Percentiles rank a stretch among this genome's conserved stretches.
Evolutionary conservation across 306 rosid species (phyloP).

Genomic region (Castanospermum australe): DNA sequence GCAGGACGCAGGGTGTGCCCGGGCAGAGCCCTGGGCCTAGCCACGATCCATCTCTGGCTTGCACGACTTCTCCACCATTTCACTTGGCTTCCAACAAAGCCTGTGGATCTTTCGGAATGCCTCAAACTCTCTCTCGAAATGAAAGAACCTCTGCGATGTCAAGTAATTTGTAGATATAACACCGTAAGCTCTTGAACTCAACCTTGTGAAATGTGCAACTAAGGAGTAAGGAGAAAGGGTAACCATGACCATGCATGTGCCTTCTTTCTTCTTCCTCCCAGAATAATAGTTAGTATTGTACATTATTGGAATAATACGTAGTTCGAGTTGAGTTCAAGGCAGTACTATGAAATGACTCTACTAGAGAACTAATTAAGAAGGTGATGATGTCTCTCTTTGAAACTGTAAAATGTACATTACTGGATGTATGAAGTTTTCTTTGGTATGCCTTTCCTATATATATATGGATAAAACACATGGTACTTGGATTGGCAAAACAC

Average conservation of each 20-base stretch:
- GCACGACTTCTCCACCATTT: slow-evolving; percentile 58
- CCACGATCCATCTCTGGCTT: slow-evolving; percentile 72
- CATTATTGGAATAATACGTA: background rate
- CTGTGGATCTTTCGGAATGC: slow-evolving; percentile 60
- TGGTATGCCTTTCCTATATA: background rate
- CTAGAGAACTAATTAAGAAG: background rate
- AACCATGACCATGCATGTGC: background rate
- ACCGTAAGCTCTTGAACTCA: background rate
- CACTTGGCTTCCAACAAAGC: slow-evolving; percentile 48
- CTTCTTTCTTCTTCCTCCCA: background rate
- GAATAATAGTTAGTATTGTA: no score
- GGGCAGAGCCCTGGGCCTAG: slow-evolving; percentile 55
- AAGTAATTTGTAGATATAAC: slow-evolving; percentile 18
- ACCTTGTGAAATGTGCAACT: background rate
- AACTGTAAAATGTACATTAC: background rate
- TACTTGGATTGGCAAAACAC: background rate
- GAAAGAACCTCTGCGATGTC: slow-evolving; percentile 54
- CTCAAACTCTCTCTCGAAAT: slow-evolving; percentile 61
- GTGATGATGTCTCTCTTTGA: background rate
- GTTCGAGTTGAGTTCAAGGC: background rate
- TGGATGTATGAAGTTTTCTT: background rate
- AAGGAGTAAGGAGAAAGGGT: no score
- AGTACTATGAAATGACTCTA: background rate
- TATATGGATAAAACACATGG: no score
- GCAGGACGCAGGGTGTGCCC: slow-evolving; percentile 72